Conservation (phyloP, 2,329 filamentous ascomycete species). For the Colletotrichum cuscutae region DNA sequence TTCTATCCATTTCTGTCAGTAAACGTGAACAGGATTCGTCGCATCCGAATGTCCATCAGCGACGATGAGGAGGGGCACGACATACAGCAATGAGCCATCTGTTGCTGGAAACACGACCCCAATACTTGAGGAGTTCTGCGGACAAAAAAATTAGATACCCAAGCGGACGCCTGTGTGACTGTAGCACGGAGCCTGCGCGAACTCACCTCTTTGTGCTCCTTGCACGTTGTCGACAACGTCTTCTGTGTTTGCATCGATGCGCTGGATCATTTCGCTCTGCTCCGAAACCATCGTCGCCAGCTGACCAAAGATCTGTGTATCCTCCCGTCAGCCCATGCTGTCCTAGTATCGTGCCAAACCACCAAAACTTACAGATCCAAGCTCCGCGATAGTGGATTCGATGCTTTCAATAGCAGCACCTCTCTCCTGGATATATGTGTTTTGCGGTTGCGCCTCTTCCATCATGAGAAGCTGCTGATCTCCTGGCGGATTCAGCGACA, state of each 20-base stretch:
- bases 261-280: conserved; percentile 96
- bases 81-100: conserved; percentile 83
- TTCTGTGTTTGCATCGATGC: conserved; percentile 97
- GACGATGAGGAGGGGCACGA: not conserved
- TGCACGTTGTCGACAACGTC: conserved; percentile 99
- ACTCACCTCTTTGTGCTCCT: conserved; percentile 77
- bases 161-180: not conserved
- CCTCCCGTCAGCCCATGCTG: not conserved
- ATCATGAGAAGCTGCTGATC: conserved; percentile 92
- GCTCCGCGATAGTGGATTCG: conserved; percentile 91
- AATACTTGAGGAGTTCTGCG: conserved; percentile 91
- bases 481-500: conserved; percentile 85
- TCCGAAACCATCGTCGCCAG: conserved; percentile 96
- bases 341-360: conserved; percentile 43
- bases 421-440: conserved; percentile 91
- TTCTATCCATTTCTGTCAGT: conserved; percentile 42
- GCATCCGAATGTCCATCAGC: not conserved
- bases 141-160: not conserved
- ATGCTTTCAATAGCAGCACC: conserved; percentile 97
- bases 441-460: conserved; percentile 88
- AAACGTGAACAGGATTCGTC: not conserved
- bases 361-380: conserved; percentile 64
- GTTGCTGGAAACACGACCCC: conserved; percentile 93
- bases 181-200: not conserved
- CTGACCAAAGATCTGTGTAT: conserved; percentile 81